Base-by-base conservation (phyloP, 164 flowering plant species). In the Protea cynaroides region DNA sequence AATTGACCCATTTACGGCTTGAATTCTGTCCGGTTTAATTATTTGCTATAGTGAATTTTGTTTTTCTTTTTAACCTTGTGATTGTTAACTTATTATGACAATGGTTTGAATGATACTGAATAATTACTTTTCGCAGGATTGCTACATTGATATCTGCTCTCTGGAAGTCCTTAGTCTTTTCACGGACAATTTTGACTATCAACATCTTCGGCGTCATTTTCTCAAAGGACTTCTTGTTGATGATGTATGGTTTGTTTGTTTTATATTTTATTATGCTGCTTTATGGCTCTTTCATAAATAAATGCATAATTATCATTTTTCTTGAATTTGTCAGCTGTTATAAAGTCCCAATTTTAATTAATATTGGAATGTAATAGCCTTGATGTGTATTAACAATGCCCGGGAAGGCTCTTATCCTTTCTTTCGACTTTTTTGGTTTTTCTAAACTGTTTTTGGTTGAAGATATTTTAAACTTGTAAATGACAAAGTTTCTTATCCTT, bases 101-200 rank as follows among this genome's bases (percentile, higher is more conserved):
- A 29, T 7, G 38, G 40, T 15, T 15, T 3, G 29, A 24, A 21
- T 10, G 18, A 21, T 61, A 3, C 24, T 62, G 38, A 19, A 50
- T 47, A 63, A 51, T 43, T n/a, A 4, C 11, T 75, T 25, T 75
- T 63, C 76, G 75, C 88, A 93, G 97, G 99, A 94, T 75, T 94
- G 99, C 76, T 91, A 84, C 71, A 89, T 91, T 59, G 97, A 94
- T 77, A 86, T 94, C 23, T 94, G 99, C 73, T 83, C 97, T 63
- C 93, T 82, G 11, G 99, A 91, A 77, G 97, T 94, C 46, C 90
- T 91, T 25, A 85, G 89, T 72, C 86, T 91, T 62, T 94, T 94
- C 77, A 85, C 88, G 0, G 99, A 94, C 76, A 94, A 94, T 75
- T 94, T 94, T 83, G 99, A 94, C 69, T 94, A 94, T 79, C 99